Percentiles rank a stretch among this genome's conserved stretches.
Conservation (phyloP, 2,329 filamentous ascomycete species). For the Juglanconis sp. region DNA sequence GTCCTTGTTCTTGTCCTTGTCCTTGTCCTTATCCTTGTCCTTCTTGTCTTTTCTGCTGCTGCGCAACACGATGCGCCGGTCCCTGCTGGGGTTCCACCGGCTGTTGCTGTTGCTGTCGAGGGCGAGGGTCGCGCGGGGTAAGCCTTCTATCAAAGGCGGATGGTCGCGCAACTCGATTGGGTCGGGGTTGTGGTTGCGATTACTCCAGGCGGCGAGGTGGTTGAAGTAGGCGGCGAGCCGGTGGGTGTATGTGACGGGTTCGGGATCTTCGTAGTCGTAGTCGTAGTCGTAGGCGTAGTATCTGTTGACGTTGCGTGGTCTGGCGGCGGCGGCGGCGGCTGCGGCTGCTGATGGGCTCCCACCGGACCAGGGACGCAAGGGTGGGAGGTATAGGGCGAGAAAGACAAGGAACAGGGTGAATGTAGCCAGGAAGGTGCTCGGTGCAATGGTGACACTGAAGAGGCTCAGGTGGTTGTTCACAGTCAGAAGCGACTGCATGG, state of each 20-base stretch:
- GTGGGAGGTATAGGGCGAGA: conserved; percentile 45
- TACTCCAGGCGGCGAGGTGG: conserved; percentile 13
- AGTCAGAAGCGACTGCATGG: conserved; percentile 58
- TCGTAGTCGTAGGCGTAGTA: conserved; percentile 1
- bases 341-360: conserved; percentile 18
- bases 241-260: neutral
- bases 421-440: conserved; percentile 54
- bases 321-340: neutral
- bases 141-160: conserved; percentile 19
- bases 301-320: neutral
- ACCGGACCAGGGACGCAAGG: conserved; percentile 18
- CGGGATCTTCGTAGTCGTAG: neutral
- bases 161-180: conserved; percentile 21
- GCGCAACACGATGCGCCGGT: conserved; percentile 17
- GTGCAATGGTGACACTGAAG: conserved; percentile 56
- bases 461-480: conserved; percentile 62
- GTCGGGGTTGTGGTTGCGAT: conserved; percentile 10
- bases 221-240: conserved; percentile 10
- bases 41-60: conserved; percentile 18
- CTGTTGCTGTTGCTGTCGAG: neutral
- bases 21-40: conserved; percentile 13
- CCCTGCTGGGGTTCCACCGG: conserved; percentile 2
- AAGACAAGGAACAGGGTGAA: conserved; percentile 49
- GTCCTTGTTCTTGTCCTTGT: conserved; percentile 19
- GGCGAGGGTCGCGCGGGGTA: conserved; percentile 17